Conservation (phyloP, 1,284 basidiomycete genomes). For the Violaceomyces palustris region DNA sequence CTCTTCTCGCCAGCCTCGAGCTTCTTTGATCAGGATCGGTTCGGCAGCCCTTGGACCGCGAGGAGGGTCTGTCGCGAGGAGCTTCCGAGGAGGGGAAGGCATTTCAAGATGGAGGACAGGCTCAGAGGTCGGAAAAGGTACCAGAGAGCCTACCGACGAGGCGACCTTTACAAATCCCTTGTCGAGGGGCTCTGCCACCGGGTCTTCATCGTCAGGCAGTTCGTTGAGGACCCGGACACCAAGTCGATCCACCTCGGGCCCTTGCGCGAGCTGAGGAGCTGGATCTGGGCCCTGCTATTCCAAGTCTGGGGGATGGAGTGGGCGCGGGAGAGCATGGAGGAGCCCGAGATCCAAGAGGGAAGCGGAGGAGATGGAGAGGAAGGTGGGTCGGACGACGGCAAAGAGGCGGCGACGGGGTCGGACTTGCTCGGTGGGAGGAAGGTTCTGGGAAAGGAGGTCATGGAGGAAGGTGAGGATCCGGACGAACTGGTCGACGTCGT, state of each 20-base stretch:
- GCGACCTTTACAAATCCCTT: constrained; percentile 14
- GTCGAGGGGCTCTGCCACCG: constrained; percentile 24
- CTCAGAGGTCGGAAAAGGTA: constrained; percentile 9
- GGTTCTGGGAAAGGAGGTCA: constrained; percentile 1
- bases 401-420: neutral
- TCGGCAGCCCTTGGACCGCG: neutral
- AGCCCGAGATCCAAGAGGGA: constrained; percentile 6
- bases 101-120: neutral
- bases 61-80: neutral
- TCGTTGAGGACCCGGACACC: constrained; percentile 36
- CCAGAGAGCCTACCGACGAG: constrained; percentile 13
- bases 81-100: neutral
- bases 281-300: constrained; percentile 31
- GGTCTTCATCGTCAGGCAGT: constrained; percentile 11
- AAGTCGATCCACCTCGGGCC: constrained; percentile 21
- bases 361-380: constrained; percentile 3
- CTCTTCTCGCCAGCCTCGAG: constrained; percentile 13
- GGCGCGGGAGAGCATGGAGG: constrained; percentile 34
- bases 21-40: no score
- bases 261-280: constrained; percentile 23
- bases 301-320: constrained; percentile 38
- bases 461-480: constrained; percentile 24
- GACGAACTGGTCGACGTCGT: constrained; percentile 40
- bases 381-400: neutral
- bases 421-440: constrained; percentile 1